phyloP scores from a whole-genome alignment of 805 yeast genomes.

The Spathaspora arborariae region DNA sequence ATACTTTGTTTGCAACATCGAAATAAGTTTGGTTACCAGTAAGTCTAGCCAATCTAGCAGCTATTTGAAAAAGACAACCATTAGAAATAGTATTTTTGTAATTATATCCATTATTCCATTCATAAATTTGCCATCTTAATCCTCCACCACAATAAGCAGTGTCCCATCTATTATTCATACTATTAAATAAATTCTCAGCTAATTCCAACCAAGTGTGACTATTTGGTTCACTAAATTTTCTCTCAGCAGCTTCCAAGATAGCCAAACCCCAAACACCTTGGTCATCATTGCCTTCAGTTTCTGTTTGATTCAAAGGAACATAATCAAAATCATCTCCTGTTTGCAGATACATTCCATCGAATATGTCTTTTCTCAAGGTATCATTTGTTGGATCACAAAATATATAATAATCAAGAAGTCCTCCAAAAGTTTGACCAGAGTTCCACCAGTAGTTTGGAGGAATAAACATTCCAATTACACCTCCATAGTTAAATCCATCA shows the following conservation, averaged over 20 bases:
- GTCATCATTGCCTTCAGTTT: conserved; percentile 49
- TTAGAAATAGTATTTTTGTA: conserved; percentile 88
- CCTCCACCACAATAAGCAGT: conserved; percentile 74
- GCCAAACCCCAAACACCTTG: conserved; percentile 51
- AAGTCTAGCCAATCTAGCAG: conserved; percentile 81
- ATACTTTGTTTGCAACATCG: conserved; percentile 56
- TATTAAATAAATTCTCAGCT: conserved; percentile 86
- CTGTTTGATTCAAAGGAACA: conserved; percentile 43
- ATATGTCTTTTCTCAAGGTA: conserved; percentile 25
- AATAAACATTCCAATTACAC: conserved; percentile 44
- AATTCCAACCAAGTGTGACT: conserved; percentile 78
- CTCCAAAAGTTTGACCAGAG: conserved; percentile 50
- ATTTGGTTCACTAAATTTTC: conserved; percentile 48
- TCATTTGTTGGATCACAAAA: conserved; percentile 34
- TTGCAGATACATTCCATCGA: conserved; percentile 40
- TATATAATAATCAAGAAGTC: conserved; percentile 37
- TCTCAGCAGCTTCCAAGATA: conserved; percentile 44
- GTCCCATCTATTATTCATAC: conserved; percentile 93
- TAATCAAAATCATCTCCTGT: conserved; percentile 39
- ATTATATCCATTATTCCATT: conserved; percentile 91
- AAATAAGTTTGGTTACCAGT: conserved; percentile 52
- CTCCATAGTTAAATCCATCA: conserved; percentile 39
- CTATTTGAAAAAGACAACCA: conserved; percentile 83
- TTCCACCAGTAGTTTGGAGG: conserved; percentile 52
- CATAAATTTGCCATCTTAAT: conserved; percentile 91